Evolutionary conservation across 2,329 filamentous ascomycete genomes (phyloP).

Genomic region (Sarocladium brachiariae): DNA sequence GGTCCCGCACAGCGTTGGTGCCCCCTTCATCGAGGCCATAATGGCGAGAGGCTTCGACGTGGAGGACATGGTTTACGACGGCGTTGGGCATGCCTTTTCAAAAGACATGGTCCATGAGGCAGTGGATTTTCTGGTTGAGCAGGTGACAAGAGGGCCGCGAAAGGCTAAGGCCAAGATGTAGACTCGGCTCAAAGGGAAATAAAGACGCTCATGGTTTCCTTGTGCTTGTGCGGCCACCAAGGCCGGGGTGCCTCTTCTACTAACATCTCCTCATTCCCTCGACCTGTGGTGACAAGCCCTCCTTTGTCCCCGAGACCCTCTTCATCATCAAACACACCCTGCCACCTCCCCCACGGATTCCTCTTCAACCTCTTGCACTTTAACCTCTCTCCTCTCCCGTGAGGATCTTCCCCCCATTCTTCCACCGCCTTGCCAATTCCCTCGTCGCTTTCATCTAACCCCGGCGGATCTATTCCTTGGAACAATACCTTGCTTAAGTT

Average conservation of each 20-base stretch:
- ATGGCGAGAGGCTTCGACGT: slow-evolving; percentile 51
- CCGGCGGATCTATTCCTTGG: slow-evolving; percentile 59
- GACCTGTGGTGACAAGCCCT: slow-evolving; percentile 28
- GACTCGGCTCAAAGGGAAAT: no score
- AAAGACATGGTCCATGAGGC: slow-evolving; percentile 60
- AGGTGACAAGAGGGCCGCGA: slow-evolving; percentile 28
- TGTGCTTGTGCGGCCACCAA: no score
- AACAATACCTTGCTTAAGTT: slow-evolving; percentile 39
- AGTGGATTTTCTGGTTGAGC: slow-evolving; percentile 52
- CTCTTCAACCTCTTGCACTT: slow-evolving; percentile 40
- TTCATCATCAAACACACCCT: slow-evolving; percentile 36
- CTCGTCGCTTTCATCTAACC: slow-evolving; percentile 31
- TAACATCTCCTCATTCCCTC: slow-evolving; percentile 32
- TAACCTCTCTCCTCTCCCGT: slow-evolving; percentile 39
- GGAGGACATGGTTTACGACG: slow-evolving; percentile 61
- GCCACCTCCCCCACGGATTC: slow-evolving; percentile 41
- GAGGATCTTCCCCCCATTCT: slow-evolving; percentile 46
- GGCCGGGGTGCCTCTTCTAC: slow-evolving; percentile 30
- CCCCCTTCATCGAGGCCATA: slow-evolving; percentile 56
- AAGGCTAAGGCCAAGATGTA: slow-evolving; percentile 23
- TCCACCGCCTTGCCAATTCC: slow-evolving; percentile 36
- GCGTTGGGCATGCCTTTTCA: slow-evolving; percentile 63
- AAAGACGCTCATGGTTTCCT: no score
- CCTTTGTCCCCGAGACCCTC: slow-evolving; percentile 24
- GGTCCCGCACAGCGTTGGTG: slow-evolving; percentile 58